Percentiles rank a stretch among this genome's conserved stretches.
These are phyloP conservation scores for Euphrasia arctica DNA, from an alignment of 305 asterid genomes.

Conservation along the genomic window DNA sequence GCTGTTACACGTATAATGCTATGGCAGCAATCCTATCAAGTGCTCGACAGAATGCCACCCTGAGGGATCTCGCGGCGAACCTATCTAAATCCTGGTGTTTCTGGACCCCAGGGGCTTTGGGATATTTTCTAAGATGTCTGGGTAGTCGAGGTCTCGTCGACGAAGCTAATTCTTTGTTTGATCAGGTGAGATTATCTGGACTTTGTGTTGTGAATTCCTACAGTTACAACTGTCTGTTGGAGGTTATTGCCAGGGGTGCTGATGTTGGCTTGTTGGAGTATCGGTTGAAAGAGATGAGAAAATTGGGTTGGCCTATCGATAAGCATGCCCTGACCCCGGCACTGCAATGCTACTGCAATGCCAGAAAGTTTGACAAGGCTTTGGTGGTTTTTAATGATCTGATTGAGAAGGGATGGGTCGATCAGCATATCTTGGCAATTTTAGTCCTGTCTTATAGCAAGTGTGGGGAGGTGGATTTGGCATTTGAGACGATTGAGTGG, in stretches of 20 bases:
- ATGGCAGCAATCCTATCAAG: constrained; percentile 68
- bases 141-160: constrained; percentile 62
- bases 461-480: constrained; percentile 61
- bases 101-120: constrained; percentile 80
- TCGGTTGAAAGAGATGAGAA: constrained; percentile 64
- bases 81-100: constrained; percentile 40
- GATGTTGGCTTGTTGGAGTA: constrained; percentile 52
- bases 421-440: constrained; percentile 62
- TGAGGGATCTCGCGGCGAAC: constrained; percentile 46
- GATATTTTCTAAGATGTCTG: constrained; percentile 73
- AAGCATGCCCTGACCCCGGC: constrained; percentile 67
- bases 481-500: constrained; percentile 49
- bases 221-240: constrained; percentile 34
- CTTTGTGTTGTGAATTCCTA: constrained; percentile 54
- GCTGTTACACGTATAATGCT: constrained; percentile 55
- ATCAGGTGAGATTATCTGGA: constrained; percentile 52
- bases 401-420: constrained; percentile 60
- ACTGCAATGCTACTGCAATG: constrained; percentile 78
- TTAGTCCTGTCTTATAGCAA: constrained; percentile 64
- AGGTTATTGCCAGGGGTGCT: constrained; percentile 55
- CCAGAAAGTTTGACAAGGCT: constrained; percentile 54
- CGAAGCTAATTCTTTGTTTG: constrained; percentile 74
- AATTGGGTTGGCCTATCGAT: constrained; percentile 38
- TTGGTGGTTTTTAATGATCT: constrained; percentile 52
- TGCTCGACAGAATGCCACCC: constrained; percentile 82